A percentile compares a stretch with the other conserved stretches of the same genome.
phyloP scores from a whole-genome alignment of 1,284 basidiomycete genomes.

The Coniophora puteana region DNA sequence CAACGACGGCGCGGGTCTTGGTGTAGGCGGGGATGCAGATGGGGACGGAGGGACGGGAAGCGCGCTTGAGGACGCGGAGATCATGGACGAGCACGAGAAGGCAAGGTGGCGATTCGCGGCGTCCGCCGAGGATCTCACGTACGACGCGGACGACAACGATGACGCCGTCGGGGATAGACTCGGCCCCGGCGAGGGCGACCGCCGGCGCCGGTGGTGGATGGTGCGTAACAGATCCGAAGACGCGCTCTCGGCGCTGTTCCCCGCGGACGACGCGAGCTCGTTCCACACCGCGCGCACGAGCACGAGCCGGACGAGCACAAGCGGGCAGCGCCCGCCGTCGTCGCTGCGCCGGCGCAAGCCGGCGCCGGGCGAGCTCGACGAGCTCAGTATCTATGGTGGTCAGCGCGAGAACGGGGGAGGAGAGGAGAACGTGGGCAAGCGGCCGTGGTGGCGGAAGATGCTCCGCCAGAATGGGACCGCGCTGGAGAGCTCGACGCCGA shows the following conservation, averaged over 20 bases:
- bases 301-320: too few species aligned
- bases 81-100: slow-evolving; percentile 13
- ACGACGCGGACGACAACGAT: too few species aligned
- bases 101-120: too few species aligned
- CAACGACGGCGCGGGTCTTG: not conserved
- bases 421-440: slow-evolving; percentile 15
- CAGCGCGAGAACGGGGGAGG: not conserved
- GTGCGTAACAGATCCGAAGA: too few species aligned
- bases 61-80: slow-evolving; percentile 1
- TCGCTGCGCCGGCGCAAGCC: not conserved
- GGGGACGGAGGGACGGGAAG: not conserved
- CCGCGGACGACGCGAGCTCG: too few species aligned
- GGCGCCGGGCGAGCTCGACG: not conserved
- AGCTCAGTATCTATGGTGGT: slow-evolving; percentile 3
- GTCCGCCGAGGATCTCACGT: too few species aligned
- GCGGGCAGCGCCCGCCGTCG: too few species aligned
- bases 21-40: not conserved
- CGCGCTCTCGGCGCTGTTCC: too few species aligned
- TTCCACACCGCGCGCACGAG: too few species aligned
- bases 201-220: too few species aligned
- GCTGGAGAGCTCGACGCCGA: too few species aligned
- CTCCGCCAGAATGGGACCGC: not conserved
- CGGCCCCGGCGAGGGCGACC: not conserved
- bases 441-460: slow-evolving; percentile 29
- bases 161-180: too few species aligned